Conservation (phyloP, 495 filamentous ascomycete species). For the Mytilinidion resinicola region DNA sequence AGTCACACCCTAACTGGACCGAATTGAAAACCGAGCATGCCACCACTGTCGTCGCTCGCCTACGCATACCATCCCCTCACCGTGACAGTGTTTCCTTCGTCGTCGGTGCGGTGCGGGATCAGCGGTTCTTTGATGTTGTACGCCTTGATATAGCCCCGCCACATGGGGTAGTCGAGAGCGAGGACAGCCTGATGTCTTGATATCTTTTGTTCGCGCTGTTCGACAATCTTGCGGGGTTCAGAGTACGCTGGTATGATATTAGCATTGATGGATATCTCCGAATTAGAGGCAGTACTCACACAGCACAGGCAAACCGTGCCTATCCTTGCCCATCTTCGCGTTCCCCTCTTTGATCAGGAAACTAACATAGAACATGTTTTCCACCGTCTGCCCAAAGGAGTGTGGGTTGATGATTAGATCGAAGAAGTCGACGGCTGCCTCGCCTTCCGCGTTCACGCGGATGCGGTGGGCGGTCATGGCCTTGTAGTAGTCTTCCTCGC, state of each 20-base stretch:
- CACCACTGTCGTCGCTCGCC: too few relatives aligned
- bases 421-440: slow-evolving; percentile 67
- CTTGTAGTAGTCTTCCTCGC: slow-evolving; percentile 36
- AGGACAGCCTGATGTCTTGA: slow-evolving; percentile 69
- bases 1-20: too few relatives aligned
- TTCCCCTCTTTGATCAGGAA: slow-evolving; percentile 87
- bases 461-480: slow-evolving; percentile 52
- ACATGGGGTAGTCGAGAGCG: slow-evolving; percentile 73
- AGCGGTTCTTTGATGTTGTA: slow-evolving; percentile 71
- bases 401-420: slow-evolving; percentile 79
- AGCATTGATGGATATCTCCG: slow-evolving; percentile 19
- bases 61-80: slow-evolving; percentile 74
- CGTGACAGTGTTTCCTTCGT: slow-evolving; percentile 48
- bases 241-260: slow-evolving; percentile 29
- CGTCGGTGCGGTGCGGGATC: slow-evolving; percentile 73
- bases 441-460: slow-evolving; percentile 34
- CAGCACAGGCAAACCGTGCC: slow-evolving; percentile 60
- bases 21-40: too few relatives aligned
- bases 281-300: slow-evolving; percentile 48
- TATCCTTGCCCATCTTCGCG: slow-evolving; percentile 58
- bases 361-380: slow-evolving; percentile 95
- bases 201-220: slow-evolving; percentile 48
- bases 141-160: slow-evolving; percentile 64
- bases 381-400: slow-evolving; percentile 91
- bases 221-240: slow-evolving; percentile 42